Evolutionary conservation across 2,329 filamentous ascomycete species (phyloP).

Genomic region (Metarhizium sp.): DNA sequence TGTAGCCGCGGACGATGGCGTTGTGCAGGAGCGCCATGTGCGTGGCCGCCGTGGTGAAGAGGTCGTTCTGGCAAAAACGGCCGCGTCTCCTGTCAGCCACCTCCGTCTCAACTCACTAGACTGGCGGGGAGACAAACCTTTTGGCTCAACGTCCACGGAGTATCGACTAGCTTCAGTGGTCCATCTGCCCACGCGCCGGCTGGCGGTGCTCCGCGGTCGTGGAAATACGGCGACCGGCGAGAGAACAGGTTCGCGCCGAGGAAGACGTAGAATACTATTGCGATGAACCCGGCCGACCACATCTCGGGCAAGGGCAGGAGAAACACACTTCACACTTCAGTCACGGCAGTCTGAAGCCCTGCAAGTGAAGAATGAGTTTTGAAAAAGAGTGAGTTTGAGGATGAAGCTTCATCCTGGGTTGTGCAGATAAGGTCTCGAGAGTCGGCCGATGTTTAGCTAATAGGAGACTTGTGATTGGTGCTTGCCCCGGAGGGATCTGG

Average conservation of each 20-base stretch:
- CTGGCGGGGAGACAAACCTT: background rate
- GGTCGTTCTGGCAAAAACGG: constrained; percentile 33
- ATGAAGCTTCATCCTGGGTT: too few species aligned
- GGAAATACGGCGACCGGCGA: constrained; percentile 25
- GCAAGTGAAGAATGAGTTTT: too few species aligned
- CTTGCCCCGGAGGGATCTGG: background rate
- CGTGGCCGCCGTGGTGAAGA: constrained; percentile 49
- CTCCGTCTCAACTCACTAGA: too few species aligned
- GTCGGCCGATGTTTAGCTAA: background rate
- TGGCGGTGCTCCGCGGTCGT: constrained; percentile 17
- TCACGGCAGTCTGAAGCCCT: too few species aligned
- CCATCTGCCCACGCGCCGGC: constrained; percentile 39
- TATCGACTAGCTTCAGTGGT: constrained; percentile 44
- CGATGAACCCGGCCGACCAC: constrained; percentile 3
- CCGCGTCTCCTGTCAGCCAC: background rate
- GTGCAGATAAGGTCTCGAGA: too few species aligned
- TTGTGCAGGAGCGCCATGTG: constrained; percentile 56
- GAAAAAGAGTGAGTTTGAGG: too few species aligned
- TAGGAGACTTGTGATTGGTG: constrained; percentile 1
- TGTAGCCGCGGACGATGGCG: constrained; percentile 52
- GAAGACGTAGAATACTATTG: background rate
- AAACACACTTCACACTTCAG: too few species aligned
- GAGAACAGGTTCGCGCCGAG: constrained; percentile 22
- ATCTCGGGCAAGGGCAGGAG: background rate
- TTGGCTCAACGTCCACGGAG: constrained; percentile 44